Conservation (phyloP, 192 early-diverging fungal species). For the Coemansia pectinata region DNA sequence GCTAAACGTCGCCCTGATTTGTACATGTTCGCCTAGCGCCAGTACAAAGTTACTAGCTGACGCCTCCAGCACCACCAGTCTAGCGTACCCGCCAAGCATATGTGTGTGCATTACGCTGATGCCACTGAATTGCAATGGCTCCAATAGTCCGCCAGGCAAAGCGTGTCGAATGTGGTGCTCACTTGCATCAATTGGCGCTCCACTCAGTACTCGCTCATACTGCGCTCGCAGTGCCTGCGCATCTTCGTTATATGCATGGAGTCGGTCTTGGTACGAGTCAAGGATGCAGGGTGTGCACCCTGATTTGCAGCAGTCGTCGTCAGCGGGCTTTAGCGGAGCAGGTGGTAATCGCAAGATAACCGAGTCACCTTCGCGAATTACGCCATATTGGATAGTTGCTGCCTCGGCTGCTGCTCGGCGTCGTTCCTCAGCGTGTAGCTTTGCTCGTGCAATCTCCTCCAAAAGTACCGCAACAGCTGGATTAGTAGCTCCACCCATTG, state of each 20-base stretch:
- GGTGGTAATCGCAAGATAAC: constrained; percentile 33
- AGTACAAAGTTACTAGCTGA: constrained; percentile 23
- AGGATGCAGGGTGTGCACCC: constrained; percentile 55
- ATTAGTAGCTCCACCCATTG: constrained; percentile 16
- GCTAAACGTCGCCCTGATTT: constrained; percentile 13
- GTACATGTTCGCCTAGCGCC: constrained; percentile 38
- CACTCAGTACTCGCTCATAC: constrained; percentile 17
- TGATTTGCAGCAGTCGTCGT: constrained; percentile 47
- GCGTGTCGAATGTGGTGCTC: constrained; percentile 13
- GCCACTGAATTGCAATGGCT: constrained; percentile 27
- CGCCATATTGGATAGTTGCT: constrained; percentile 6
- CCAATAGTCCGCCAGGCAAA: constrained; percentile 12
- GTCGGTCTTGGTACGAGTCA: constrained; percentile 40
- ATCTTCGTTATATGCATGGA: constrained; percentile 4
- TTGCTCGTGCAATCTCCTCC: constrained; percentile 38
- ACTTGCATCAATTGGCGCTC: neutral
- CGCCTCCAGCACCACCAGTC: constrained; percentile 42
- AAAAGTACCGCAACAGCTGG: constrained; percentile 32
- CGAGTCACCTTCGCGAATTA: neutral
- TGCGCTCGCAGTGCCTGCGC: constrained; percentile 13
- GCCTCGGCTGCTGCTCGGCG: constrained; percentile 1
- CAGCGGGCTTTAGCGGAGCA: constrained; percentile 20
- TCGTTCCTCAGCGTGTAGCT: constrained; percentile 24
- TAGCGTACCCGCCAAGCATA: neutral
- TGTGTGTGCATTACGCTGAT: constrained; percentile 19